Percentiles rank a stretch among this genome's conserved stretches.
Evolutionary conservation across 169 alveolate species (phyloP).

Genomic region (Plasmodium inui): DNA sequence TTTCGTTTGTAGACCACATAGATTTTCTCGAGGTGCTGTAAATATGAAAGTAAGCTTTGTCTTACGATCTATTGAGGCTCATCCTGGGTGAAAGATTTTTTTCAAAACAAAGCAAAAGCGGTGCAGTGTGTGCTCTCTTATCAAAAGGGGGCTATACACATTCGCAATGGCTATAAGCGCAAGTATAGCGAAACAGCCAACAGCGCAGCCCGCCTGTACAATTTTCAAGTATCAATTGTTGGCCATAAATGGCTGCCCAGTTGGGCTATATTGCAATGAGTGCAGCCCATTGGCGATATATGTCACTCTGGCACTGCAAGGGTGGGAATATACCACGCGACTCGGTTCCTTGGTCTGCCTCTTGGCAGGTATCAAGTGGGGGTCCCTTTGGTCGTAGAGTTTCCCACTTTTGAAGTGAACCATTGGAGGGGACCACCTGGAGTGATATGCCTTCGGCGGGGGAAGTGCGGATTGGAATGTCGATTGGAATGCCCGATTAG

Average conservation of each 20-base stretch:
- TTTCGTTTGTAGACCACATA: slow-evolving; percentile 19
- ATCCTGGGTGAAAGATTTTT: slow-evolving; percentile 18
- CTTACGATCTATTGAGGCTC: slow-evolving; percentile 56
- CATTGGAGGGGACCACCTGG: not conserved
- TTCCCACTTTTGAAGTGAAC: not conserved
- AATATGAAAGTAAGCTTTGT: slow-evolving; percentile 30
- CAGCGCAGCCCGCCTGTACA: not conserved
- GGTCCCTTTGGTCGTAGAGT: not conserved
- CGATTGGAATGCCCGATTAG: no score
- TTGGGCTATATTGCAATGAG: not conserved
- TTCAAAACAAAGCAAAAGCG: not conserved
- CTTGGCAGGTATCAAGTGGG: not conserved
- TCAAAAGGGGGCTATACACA: no score
- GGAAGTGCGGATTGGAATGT: no score
- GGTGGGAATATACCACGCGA: no score
- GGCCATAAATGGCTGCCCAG: not conserved
- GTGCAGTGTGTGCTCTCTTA: not conserved
- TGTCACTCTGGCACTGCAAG: no score
- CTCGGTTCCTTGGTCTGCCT: no score
- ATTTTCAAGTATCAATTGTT: not conserved
- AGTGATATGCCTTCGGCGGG: no score
- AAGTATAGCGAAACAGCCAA: no score
- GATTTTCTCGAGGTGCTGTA: slow-evolving; percentile 46
- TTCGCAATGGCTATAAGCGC: no score
- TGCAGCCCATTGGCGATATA: no score